Evolutionary conservation across 1,284 basidiomycete species (phyloP), one percentile per base, ranked within the genome.

Genomic region (Cutaneotrichosporon daszewskae): DNA sequence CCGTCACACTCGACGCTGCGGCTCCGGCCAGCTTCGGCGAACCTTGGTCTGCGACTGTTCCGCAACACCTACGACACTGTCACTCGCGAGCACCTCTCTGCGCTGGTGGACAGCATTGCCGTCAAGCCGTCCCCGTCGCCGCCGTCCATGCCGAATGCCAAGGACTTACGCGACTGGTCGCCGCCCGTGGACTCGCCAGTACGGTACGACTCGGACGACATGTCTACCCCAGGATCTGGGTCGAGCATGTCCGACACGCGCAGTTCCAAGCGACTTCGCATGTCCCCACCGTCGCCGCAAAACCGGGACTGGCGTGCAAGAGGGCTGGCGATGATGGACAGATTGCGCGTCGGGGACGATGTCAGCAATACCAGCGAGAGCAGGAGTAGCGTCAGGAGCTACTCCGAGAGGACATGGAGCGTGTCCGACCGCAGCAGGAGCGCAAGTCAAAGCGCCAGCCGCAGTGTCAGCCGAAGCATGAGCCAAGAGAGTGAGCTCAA

Each of bases 61-160:
- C 84, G 89, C 58, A 86, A 89, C 51, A 62, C 60, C 3, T 94
- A 94, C 64, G 91, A 96, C 68, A 92, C 91, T 0, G 89, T 85
- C 62, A 95, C 90, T 3, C 80, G 88, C 27, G 85, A 92, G 32
- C 87, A 94, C 64, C 79, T 96, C 37, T 87, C 86, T 2, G 87
- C 85, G 1, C 79, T 96, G 66, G 87, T 91, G 2, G 89, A 94
- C 58, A 88, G 83, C 11, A 89, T 90, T 53, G 86, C 82, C 18
- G 76, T 85, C 29, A 84, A 85, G 52, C 52, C 53, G 2, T 62
- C 57, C 6, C 82, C 84, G 0, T 81, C 82, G 0, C 82, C 83
- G 17, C 80, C 76, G 11, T 35, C 47, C 3, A 31, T 45, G 13
- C 50, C 43, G 3, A 47, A 41, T 19, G 51, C 29, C 13, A 32